Base-by-base conservation (phyloP, 805 yeast genomes). In the Yamadazyma phyllophila region DNA sequence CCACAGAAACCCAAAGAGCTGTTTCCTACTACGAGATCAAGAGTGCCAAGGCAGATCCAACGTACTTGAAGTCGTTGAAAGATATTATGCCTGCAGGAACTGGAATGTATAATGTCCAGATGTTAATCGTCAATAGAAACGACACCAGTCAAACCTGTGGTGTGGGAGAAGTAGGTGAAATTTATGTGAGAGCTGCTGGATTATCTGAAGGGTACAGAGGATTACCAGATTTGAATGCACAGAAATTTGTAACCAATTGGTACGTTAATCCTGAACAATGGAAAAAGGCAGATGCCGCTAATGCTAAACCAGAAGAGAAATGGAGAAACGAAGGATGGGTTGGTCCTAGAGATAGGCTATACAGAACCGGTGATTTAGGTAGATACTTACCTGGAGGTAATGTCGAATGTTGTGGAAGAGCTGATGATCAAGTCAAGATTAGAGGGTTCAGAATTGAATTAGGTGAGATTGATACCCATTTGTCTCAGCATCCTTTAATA, bases 1-100 rank as follows among this genome's bases (percentile, higher is more conserved):
- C 99, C 33, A 94, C 99, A 9, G 99, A 94, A 67, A 94, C 99
- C 12, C 99, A 95, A 74, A 81, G 99, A 62, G 94, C 99, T 1
- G 99, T 94, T 20, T 91, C 98, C 0, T 94, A 80, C 68, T 95
- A 81, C 69, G 95, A 89, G 63, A 92, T 95, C 50, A 82, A 88
- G 36, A 81, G 95, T 26, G 76, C 88, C 53, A 62, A 76, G 16
- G 61, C 75, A 36, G 90, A 91, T 63, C 77, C 92, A 17, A 69
- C 78, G 17, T 91, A 87, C 65, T 75, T 94, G 62, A 84, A 82
- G 60, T 77, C 84, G 41, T 86, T 88, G 69, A 94, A 95, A 67
- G 98, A 94, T 58, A 85, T 89, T 45, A 90, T 94, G 85, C 98
- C 99, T 45, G 99, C 99, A 13, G 99, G 99, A 51, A 84, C 81